Evolutionary conservation across 192 early-diverging fungal genomes (phyloP).

Genomic region (Podochytrium sp.): DNA sequence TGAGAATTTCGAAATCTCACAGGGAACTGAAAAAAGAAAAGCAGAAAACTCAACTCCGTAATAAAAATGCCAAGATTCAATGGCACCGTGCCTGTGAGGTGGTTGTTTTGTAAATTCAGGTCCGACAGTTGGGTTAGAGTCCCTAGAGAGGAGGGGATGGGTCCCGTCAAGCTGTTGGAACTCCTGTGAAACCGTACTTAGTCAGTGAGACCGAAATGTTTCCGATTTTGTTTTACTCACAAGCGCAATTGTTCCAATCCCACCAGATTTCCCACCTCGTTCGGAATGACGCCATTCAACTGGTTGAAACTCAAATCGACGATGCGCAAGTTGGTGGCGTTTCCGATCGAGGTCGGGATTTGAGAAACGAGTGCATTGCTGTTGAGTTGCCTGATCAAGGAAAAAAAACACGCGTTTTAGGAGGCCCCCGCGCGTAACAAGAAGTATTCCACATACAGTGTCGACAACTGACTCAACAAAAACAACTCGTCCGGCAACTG

Average conservation of each 20-base stretch:
- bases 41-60: neutral
- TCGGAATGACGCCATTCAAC: neutral
- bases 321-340: neutral
- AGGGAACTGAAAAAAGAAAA: neutral
- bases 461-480: neutral
- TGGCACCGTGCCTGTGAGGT: neutral
- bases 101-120: neutral
- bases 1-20: too few relatives aligned
- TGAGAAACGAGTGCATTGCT: neutral
- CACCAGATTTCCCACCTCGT: neutral
- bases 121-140: neutral
- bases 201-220: neutral
- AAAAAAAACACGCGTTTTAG: neutral
- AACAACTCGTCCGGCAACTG: neutral
- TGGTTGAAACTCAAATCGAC: neutral
- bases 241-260: neutral
- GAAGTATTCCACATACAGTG: neutral
- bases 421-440: neutral
- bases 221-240: neutral
- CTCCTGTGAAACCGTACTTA: neutral
- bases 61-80: neutral
- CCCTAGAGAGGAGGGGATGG: neutral
- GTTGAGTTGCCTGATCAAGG: neutral
- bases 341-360: slow-evolving; percentile 6
- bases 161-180: neutral